Evolutionary conservation across 1,284 basidiomycete species (phyloP), one percentile per base, ranked within the genome.

Genomic region (Pulveroboletus sp.): DNA sequence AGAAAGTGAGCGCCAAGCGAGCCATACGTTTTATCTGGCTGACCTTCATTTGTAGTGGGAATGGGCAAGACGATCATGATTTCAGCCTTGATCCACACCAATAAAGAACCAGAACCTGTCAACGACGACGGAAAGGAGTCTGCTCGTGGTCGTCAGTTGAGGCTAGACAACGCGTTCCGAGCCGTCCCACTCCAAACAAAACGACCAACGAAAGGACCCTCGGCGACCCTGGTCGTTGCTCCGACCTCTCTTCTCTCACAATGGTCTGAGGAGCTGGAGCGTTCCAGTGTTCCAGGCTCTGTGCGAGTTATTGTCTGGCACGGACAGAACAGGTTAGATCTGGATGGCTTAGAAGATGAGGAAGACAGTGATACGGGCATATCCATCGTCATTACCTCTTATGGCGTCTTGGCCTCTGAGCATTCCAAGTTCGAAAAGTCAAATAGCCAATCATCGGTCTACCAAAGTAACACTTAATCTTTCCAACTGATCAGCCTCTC

Each of bases 11-110:
- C 3, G 62, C 0, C n/a, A 10, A 51, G 18, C 11, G 26, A 43
- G 36, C 18, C 33, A 39, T 12, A 22, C 3, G 0, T 24, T 38
- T 46, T 29, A 15, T 47, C 22, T 20, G 33, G 35, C 45, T 67
- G 45, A 73, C 54, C 28, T 42, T 58, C 7, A 42, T 47, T 52
- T 28, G 28, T 52, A 90, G 84, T 89, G 92, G 93, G 96, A 11
- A 92, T 98, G 86, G 96, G 96, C 5, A 99, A 99, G 77, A 98
- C 96, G 1, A 95, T 96, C 67, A 96, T 97, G 94, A 77, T 98
- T 49, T 92, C 95, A 2, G 87, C 94, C 14, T 82, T 98, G 38
- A 90, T 98, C 26, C 94, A 97, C 64, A 86, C 86, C 14, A 92
- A 90, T 60, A 81, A 81, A 39, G 80, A 78, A 20, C 72, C 77